phyloP scores from a whole-genome alignment of 192 early-diverging fungal genomes.

The Spizellomyces sp. region DNA sequence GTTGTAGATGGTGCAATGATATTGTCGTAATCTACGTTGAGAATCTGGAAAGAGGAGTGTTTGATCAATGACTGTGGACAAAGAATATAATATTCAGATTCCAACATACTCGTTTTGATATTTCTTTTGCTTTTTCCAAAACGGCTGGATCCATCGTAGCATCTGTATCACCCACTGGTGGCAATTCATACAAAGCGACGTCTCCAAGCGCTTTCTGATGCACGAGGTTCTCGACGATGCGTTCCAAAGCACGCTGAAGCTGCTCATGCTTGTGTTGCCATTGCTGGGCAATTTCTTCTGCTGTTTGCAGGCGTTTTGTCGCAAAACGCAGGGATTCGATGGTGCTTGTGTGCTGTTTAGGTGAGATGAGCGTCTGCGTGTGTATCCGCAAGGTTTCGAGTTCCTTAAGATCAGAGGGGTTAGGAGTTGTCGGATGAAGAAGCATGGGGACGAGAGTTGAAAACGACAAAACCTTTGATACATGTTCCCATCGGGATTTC shows the following conservation, averaged over 20 bases:
- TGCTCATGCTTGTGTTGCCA: not conserved
- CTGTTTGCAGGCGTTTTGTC: not conserved
- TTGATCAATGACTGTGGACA: not conserved
- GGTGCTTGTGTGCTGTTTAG: not conserved
- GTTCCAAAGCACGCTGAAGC: too few species aligned
- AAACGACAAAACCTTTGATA: not conserved
- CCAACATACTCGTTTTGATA: not conserved
- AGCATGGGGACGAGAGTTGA: too few species aligned
- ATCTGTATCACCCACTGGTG: not conserved
- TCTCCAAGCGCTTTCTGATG: too few species aligned
- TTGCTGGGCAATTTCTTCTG: not conserved
- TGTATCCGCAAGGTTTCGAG: not conserved
- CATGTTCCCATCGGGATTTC: not conserved
- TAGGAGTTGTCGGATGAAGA: too few species aligned
- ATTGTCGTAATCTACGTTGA: conserved; percentile 1
- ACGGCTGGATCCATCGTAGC: not conserved
- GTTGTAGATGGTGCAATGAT: not conserved
- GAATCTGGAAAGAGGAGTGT: not conserved
- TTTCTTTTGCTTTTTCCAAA: not conserved
- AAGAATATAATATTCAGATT: not conserved
- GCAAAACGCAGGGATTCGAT: not conserved
- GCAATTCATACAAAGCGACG: too few species aligned
- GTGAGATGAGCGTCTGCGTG: not conserved
- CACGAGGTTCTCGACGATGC: too few species aligned
- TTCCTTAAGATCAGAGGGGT: not conserved